Evolutionary conservation across 2,329 filamentous ascomycete genomes (phyloP).

Genomic region (Ophiocordyceps polyrhachis-furcata): DNA sequence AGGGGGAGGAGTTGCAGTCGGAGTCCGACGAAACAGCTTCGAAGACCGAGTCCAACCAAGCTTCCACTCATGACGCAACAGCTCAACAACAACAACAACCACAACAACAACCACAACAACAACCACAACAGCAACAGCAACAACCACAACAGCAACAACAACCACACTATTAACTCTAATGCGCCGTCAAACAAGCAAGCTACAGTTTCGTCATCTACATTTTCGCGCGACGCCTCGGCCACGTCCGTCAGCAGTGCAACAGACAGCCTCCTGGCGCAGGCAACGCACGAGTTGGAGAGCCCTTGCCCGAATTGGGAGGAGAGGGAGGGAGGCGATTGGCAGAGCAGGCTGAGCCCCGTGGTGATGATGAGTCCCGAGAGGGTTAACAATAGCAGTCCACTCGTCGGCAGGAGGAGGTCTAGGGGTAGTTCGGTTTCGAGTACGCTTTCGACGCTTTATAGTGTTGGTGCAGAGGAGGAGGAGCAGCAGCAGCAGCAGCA

Average conservation of each 20-base stretch:
- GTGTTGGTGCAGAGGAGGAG: conserved; percentile 29
- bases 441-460: conserved; percentile 37
- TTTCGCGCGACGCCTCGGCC: conserved; percentile 9
- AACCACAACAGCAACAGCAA: background rate
- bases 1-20: conserved; percentile 6
- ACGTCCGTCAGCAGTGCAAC: conserved; percentile 17
- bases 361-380: conserved; percentile 4
- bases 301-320: background rate
- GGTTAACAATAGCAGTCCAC: background rate
- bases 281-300: conserved; percentile 12
- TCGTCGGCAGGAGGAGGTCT: conserved; percentile 10
- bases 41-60: conserved; percentile 4
- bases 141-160: background rate
- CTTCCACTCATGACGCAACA: background rate
- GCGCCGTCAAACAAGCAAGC: background rate
- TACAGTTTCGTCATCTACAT: background rate
- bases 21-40: conserved; percentile 5
- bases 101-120: background rate
- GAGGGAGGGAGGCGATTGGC: background rate
- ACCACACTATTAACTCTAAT: background rate
- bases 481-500: conserved; percentile 4
- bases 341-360: conserved; percentile 3
- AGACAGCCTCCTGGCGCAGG: conserved; percentile 21
- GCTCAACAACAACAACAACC: background rate
- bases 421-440: conserved; percentile 28